Base-by-base conservation (phyloP, 345 rosid species). In the Dipteronia sinensis region DNA sequence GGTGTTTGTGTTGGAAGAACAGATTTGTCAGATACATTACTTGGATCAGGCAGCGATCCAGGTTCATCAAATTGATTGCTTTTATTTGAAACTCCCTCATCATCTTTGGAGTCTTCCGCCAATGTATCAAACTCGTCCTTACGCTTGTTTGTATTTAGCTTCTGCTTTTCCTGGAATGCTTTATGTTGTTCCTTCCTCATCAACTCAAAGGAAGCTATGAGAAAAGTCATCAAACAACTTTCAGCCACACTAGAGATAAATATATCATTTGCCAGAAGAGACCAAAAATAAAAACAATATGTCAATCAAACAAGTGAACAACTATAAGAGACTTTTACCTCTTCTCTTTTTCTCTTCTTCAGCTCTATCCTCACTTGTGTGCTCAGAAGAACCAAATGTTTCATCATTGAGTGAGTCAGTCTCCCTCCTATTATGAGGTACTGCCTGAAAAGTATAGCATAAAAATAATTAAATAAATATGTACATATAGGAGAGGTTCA, bases 261-360 rank as follows among this genome's bases (percentile, higher is more conserved):
- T 65, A 56, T 6, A 69, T 47, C 67, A 64, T 67, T 34, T 73
- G 22, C 70, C 70, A 2, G 6, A 10, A 58, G 67, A 67, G 38
- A 42, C 16, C 64, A 13, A 47, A 9, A 80, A 77, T 63, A 19
- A 63, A 42, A 42, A 42, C 46, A 42, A 9, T 19, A 15, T 46
- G 42, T 62, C 53, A 23, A 75, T 69, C 73, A 65, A 40, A 56
- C 12, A 71, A 34, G 76, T 42, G 10, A 34, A 34, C 6, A 34
- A 34, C 38, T 67, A 38, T 23, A 78, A 78, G 55, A 80, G 64
- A 31, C 42, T 47, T 79, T 59, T 82, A 96, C 98, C 98, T 92
- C 98, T 90, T 86, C 99, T 91, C 81, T 94, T 90, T 83, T 88
- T 90, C 85, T 96, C 99, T 83, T 94, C 99, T 87, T 94, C 99